Evolutionary conservation across 106 monocot species (phyloP), one percentile per base, ranked within the genome.

Genomic region (Phalaenopsis equestris): DNA sequence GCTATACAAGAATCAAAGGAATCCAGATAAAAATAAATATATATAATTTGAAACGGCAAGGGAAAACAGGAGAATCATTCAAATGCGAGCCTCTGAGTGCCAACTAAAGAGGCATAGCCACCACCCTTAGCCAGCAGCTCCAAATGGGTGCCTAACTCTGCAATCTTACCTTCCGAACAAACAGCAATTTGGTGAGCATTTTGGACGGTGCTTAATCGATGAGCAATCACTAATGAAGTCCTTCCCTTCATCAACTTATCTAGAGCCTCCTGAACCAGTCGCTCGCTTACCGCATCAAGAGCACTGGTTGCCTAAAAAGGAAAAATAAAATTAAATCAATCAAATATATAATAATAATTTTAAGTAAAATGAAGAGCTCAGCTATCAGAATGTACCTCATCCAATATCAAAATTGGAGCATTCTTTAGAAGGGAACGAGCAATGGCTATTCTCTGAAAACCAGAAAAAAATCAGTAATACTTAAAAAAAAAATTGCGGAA

Each of bases 341-440:
- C 30, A 30, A 30, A 30, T 30, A 2, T 12, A 41, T 75, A 41
- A 48, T 7, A 41, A 19, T 1, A 42, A 72, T 15, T 38, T 37
- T 23, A 1, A 18, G 52, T 14, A 52, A 2, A 52, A 1, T 30
- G 52, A 52, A 52, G 1, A 52, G 14, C 52, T 52, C 52, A 12
- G 52, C 10, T 52, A 52, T 12, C 11, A 52, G 10, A 52, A 52
- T 15, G 3, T 87, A 92, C 98, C 92, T 98, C 98, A 75, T 98
- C 98, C 43, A 98, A 91, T 80, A 98, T 90, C 68, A 98, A 84
- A 78, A 98, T 89, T 3, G 98, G 98, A 76, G 98, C 90, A 78
- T 98, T 91, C 81, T 98, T 98, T 37, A 98, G 92, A 80, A 98
- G 88, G 61, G 98, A 94, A 77, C 98, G 84, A 24, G 98, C 98